These are phyloP conservation scores for Suhomyces chickasaworum DNA, from an alignment of 1,139 yeast species.

Conservation along the genomic window DNA sequence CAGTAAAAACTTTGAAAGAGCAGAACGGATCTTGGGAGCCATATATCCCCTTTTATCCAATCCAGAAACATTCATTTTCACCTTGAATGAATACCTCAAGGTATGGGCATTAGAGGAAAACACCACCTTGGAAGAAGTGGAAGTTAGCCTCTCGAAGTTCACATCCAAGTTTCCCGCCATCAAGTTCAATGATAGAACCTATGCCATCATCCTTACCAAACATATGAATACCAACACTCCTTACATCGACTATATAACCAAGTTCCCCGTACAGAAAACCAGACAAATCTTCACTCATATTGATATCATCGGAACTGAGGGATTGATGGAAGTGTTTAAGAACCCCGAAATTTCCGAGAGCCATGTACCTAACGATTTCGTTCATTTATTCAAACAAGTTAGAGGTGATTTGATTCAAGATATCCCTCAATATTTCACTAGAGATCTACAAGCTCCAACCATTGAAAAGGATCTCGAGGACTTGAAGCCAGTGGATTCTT, in stretches of 20 bases:
- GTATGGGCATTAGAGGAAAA: conserved; percentile 34
- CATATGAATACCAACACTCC: conserved; percentile 17
- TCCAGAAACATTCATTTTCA: conserved; percentile 35
- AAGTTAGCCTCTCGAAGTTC: conserved; percentile 31
- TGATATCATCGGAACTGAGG: conserved; percentile 71
- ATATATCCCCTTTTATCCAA: conserved; percentile 47
- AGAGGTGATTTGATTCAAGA: conserved; percentile 18
- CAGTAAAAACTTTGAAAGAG: conserved; percentile 68
- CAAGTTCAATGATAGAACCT: conserved; percentile 46
- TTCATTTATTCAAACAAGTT: conserved; percentile 32
- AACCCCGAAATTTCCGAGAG: conserved; percentile 26
- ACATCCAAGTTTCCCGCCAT: conserved; percentile 32
- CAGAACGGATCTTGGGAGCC: conserved; percentile 65
- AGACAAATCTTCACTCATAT: conserved; percentile 58
- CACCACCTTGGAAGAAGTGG: conserved; percentile 30
- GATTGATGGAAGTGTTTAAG: conserved; percentile 46
- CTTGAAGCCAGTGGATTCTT: conserved; percentile 71
- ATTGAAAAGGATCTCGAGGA: conserved; percentile 57
- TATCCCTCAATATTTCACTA: conserved; percentile 33
- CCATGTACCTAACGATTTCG: conserved; percentile 40
- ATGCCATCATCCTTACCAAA: conserved; percentile 35
- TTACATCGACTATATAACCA: conserved; percentile 13
- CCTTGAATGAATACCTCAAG: conserved; percentile 43
- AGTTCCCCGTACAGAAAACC: conserved; percentile 24
- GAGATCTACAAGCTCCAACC: conserved; percentile 30